Evolutionary conservation across 2,329 filamentous ascomycete genomes (phyloP), one percentile per base, ranked within the genome.

Genomic region (Cladophialophora psammophila): DNA sequence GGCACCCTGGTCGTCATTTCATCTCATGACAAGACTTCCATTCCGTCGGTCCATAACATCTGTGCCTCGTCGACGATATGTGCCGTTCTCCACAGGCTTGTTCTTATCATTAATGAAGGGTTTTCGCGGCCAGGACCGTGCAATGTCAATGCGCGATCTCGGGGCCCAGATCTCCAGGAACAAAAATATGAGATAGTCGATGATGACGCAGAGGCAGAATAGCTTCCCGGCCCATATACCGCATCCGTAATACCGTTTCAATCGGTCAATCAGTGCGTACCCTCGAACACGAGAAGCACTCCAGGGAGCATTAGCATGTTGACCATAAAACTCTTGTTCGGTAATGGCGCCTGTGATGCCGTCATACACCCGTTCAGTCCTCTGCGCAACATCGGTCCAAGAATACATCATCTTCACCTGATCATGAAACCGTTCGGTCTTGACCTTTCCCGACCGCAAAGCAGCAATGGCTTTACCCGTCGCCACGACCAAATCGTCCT

Each of bases 371-470:
- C 94, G 87, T 80, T 99, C 95, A 0, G 95, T 98, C 63, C 95
- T 91, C 73, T 91, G 87, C 13, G 95, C 95, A 34, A 99, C 94
- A 77, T 99, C 94, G 34, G 92, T 92, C 95, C 95, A 99, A 1
- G 93, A 96, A 81, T 99, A 99, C 95, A 98, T 98, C 82, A 91
- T 92, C 79, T 94, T 93, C 69, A 99, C 95, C 78, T 98, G 92
- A 72, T 97, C 94, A 77, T 99, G 95, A 76, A 99, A 99, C 50
- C 90, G 88, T 77, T 98, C 94, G 0, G 95, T 96, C 69, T 93
- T 89, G 34, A 99, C 91, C 74, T 90, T 92, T 72, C 94, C 94
- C 5, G 90, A 91, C 53, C 94, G 89, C 64, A 99, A 85, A 35
- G 92, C 90, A 0, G 89, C 90, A 69, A 99, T 98, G 18, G 96